Evolutionary conservation across 2,329 filamentous ascomycete species (phyloP), one percentile per base, ranked within the genome.

Genomic region (Phyllosticta citrichinensis): DNA sequence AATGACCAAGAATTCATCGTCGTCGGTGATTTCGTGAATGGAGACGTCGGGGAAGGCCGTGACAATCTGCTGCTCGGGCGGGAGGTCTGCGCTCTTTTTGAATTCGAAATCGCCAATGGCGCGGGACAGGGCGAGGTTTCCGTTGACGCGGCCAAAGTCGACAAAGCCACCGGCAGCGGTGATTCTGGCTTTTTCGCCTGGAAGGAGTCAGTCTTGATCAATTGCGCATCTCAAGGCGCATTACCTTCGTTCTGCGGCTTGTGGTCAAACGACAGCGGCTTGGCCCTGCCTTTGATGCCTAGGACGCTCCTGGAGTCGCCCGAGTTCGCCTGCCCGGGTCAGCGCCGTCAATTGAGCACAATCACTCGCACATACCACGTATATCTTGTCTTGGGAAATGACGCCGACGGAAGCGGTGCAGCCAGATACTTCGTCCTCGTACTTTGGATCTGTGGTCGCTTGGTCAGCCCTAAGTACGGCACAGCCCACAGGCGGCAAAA

Each of bases 21-120:
- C 92, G 57, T 94, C 88, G 60, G 85, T 87, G 65, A 97, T 82
- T 58, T 97, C 90, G 74, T 99, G 94, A 63, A 89, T 83, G 60
- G 91, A 90, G 53, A 99, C 91, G 73, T 99, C 94, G 22, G 94
- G 94, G 76, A 87, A 97, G 5, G 94, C 94, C 17, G 94, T 99
- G 52, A 99, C 94, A 66, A 99, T 97, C 76, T 99, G 94, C 73
- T 96, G 90, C 79, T 99, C 94, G n/a, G 94, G 94, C 2, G 93
- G 87, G 55, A 99, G 85, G 71, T 97, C 92, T 68, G 93, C 89
- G 74, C 91, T 96, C 83, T 97, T 97, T 83, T 99, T 99, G 83
- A 99, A 99, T 75, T 99, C 94, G 72, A 99, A 99, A 75, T 99
- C 94, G 68, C 94, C 94, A 75, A 99, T 97, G 68, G 94, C 94